Evolutionary conservation across 805 yeast species (phyloP).

Genomic region (Nakazawaea holstii): DNA sequence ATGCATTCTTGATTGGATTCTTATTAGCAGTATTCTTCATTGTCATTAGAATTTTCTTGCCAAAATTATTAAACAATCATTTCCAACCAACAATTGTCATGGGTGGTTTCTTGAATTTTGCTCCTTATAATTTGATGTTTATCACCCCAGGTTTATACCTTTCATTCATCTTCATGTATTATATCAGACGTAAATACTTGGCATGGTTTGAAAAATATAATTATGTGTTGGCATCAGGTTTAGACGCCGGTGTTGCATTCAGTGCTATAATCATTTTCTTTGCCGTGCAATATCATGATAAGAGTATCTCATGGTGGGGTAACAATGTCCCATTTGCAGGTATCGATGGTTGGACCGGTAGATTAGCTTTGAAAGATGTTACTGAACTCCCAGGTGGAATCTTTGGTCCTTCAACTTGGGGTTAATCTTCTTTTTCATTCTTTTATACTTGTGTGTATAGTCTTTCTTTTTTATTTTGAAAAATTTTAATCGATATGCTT

Average conservation of each 20-base stretch:
- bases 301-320: constrained; percentile 61
- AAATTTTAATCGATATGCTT: too few relatives aligned
- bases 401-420: constrained; percentile 22
- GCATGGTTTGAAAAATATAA: constrained; percentile 51
- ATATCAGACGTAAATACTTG: constrained; percentile 39
- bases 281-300: constrained; percentile 35
- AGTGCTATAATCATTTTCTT: constrained; percentile 54
- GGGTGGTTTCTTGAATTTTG: constrained; percentile 41
- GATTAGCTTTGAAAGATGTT: constrained; percentile 13
- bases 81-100: constrained; percentile 47
- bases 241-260: constrained; percentile 57
- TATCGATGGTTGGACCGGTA: constrained; percentile 29
- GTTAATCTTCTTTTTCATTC: too few relatives aligned
- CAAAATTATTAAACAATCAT: constrained; percentile 22
- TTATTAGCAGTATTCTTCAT: constrained; percentile 26
- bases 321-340: constrained; percentile 33
- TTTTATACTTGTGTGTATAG: too few relatives aligned
- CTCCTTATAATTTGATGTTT: constrained; percentile 46
- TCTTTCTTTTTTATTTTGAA: too few relatives aligned
- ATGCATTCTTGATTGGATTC: constrained; percentile 44
- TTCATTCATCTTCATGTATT: constrained; percentile 39
- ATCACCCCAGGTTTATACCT: constrained; percentile 34
- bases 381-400: constrained; percentile 24
- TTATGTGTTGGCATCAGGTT: constrained; percentile 30
- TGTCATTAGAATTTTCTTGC: constrained; percentile 19